Evolutionary conservation across 1,284 basidiomycete genomes (phyloP).

Genomic region (Mycena sp.): DNA sequence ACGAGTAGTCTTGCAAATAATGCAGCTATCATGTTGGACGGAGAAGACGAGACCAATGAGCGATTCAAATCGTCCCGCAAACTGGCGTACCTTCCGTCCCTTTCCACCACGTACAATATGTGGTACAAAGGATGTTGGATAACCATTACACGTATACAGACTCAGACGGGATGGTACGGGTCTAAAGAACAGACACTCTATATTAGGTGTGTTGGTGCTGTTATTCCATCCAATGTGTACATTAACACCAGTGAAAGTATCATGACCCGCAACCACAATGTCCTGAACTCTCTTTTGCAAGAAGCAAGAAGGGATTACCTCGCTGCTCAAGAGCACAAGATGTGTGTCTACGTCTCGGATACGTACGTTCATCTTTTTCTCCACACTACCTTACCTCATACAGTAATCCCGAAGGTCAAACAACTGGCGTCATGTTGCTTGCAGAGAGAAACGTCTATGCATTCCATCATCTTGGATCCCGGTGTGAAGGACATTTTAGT

Average conservation of each 20-base stretch:
- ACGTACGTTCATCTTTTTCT: constrained; percentile 37
- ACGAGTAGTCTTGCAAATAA: constrained; percentile 38
- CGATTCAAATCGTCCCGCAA: constrained; percentile 33
- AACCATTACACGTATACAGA: constrained; percentile 42
- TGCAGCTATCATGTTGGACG: constrained; percentile 33
- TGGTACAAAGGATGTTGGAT: constrained; percentile 53
- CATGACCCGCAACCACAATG: constrained; percentile 48
- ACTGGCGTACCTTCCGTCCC: constrained; percentile 50
- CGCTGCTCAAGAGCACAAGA: constrained; percentile 52
- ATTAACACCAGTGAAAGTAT: constrained; percentile 44
- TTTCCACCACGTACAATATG: constrained; percentile 46
- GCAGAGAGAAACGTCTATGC: constrained; percentile 30
- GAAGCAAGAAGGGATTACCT: constrained; percentile 55
- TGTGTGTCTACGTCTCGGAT: constrained; percentile 56
- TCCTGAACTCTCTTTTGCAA: constrained; percentile 51
- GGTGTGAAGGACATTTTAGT: constrained; percentile 71
- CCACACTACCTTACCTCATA: not conserved
- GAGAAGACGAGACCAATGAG: constrained; percentile 31
- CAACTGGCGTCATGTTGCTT: constrained; percentile 27
- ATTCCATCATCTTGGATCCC: constrained; percentile 75
- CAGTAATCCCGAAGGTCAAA: constrained; percentile 7
- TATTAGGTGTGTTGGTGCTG: constrained; percentile 33
- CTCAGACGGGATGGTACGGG: constrained; percentile 33
- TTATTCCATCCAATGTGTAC: not conserved
- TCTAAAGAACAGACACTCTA: constrained; percentile 36